phyloP scores from a whole-genome alignment of 2,329 filamentous ascomycete species.

The Diaporthe eres region DNA sequence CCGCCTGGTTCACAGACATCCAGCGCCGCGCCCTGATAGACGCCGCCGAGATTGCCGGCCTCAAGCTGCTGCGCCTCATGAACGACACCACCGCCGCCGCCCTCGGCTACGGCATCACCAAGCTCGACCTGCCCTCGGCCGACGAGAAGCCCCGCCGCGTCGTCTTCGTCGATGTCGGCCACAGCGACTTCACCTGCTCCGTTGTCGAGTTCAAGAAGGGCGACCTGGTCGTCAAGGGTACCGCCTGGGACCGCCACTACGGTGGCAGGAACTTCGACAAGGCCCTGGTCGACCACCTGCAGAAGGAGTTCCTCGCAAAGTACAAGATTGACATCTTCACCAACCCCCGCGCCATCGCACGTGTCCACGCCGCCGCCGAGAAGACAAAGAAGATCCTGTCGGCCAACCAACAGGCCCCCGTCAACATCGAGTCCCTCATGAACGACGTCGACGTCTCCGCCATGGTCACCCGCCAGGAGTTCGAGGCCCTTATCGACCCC shows the following conservation, averaged over 20 bases:
- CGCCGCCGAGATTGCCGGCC: slow-evolving; percentile 91
- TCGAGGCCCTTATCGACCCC: slow-evolving; percentile 91
- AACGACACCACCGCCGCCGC: slow-evolving; percentile 98
- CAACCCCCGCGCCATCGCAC: slow-evolving; percentile 90
- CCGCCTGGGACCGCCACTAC: slow-evolving; percentile 94
- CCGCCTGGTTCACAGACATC: slow-evolving; percentile 96
- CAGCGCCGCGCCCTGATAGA: slow-evolving; percentile 93
- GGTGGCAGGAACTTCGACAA: slow-evolving; percentile 98
- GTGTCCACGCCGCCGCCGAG: slow-evolving; percentile 90
- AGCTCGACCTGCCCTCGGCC: slow-evolving; percentile 87
- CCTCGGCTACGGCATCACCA: slow-evolving; percentile 97
- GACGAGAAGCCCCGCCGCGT: slow-evolving; percentile 95
- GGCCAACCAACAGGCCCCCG: slow-evolving; percentile 90
- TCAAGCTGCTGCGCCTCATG: slow-evolving; percentile 94
- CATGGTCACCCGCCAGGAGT: slow-evolving; percentile 93
- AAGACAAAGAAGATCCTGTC: slow-evolving; percentile 99
- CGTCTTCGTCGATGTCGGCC: slow-evolving; percentile 93
- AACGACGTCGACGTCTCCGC: slow-evolving; percentile 93
- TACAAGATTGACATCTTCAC: slow-evolving; percentile 96
- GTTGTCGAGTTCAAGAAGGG: slow-evolving; percentile 98
- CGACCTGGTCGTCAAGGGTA: slow-evolving; percentile 93
- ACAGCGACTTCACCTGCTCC: slow-evolving; percentile 95
- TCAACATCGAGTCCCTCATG: slow-evolving; percentile 99
- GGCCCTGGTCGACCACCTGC: slow-evolving; percentile 93
- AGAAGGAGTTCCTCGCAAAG: slow-evolving; percentile 96